phyloP scores from a whole-genome alignment of 257 asterid species.

The Solanum microdontum region DNA sequence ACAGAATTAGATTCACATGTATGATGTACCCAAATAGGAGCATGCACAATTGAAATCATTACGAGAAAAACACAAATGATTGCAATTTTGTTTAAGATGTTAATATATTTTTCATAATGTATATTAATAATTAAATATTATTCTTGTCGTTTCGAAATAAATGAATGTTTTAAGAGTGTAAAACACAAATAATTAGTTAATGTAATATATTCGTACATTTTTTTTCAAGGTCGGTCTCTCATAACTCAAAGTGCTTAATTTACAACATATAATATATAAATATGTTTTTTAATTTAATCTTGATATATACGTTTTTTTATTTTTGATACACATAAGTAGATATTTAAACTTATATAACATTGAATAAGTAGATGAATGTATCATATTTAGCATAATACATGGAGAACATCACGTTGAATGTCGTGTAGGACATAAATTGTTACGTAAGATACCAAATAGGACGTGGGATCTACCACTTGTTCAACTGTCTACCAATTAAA shows the following conservation, averaged over 20 bases:
- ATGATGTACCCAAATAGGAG: neutral
- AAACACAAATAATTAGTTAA: neutral
- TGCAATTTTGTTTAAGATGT: neutral
- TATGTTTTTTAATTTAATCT: too few species aligned
- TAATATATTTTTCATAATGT: too few species aligned
- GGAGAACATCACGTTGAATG: rapidly evolving
- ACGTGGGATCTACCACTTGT: too few species aligned
- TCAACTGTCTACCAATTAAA: too few species aligned
- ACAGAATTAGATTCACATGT: neutral
- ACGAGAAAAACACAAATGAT: neutral
- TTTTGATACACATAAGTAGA: too few species aligned
- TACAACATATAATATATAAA: too few species aligned
- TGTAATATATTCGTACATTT: too few species aligned
- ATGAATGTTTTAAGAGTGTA: rapidly evolving
- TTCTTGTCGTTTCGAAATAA: neutral
- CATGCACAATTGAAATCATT: neutral
- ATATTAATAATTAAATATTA: neutral
- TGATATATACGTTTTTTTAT: too few species aligned
- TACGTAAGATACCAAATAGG: too few species aligned
- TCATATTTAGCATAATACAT: rapidly evolving
- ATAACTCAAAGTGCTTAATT: rapidly evolving
- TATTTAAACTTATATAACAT: rapidly evolving
- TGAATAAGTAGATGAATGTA: rapidly evolving
- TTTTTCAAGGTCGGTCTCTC: neutral
- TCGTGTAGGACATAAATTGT: neutral